Evolutionary conservation across 495 filamentous ascomycete genomes (phyloP).

Genomic region (Aspergillus campestris): DNA sequence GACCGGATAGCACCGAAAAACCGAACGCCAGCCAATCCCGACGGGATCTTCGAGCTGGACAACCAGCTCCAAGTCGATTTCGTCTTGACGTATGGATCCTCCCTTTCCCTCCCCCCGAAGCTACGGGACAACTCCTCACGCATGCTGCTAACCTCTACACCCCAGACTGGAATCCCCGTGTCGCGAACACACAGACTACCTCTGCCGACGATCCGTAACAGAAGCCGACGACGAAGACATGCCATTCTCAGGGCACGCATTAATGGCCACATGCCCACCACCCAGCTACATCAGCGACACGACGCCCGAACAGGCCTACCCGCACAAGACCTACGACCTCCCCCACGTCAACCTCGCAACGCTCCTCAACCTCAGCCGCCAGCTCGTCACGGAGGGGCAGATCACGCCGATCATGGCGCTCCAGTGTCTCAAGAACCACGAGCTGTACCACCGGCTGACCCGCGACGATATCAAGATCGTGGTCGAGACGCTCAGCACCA

Average conservation of each 20-base stretch:
- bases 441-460: conserved; percentile 54
- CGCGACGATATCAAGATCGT: conserved; percentile 64
- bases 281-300: conserved; percentile 39
- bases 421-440: conserved; percentile 68
- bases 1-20: conserved; percentile 21
- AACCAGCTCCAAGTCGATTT: conserved; percentile 86
- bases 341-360: conserved; percentile 66
- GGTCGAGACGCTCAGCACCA: conserved; percentile 62
- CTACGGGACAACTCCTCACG: background rate
- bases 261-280: conserved; percentile 86
- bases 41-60: conserved; percentile 62
- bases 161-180: conserved; percentile 85
- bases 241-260: conserved; percentile 65
- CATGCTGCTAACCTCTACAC: conserved; percentile 10
- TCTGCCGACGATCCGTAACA: conserved; percentile 38
- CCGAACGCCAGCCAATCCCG: conserved; percentile 28
- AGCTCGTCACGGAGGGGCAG: conserved; percentile 81
- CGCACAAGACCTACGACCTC: conserved; percentile 42
- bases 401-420: conserved; percentile 97
- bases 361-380: conserved; percentile 74
- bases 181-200: conserved; percentile 83
- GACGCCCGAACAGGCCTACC: conserved; percentile 32
- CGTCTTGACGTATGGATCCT: conserved; percentile 82
- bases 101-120: background rate
- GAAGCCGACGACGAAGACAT: conserved; percentile 43